These are phyloP conservation scores for Lactifluus subvellereus DNA, from an alignment of 768 basidiomycete genomes.

Conservation along the genomic window DNA sequence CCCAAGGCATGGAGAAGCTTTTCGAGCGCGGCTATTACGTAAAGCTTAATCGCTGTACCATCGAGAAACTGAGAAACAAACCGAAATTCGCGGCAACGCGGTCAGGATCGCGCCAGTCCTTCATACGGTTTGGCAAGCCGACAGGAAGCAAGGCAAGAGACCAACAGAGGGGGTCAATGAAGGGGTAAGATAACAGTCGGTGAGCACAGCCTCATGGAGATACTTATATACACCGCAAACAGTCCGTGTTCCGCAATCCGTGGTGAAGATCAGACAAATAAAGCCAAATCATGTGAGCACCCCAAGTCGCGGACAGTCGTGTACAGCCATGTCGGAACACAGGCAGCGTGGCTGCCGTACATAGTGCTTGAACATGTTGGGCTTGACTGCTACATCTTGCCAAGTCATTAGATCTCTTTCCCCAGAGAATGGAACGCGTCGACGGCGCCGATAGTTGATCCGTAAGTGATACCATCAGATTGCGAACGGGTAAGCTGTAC, in stretches of 20 bases:
- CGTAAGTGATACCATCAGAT: too few relatives aligned
- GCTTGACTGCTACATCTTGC: background rate
- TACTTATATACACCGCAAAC: background rate
- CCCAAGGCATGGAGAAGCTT: conserved; percentile 11
- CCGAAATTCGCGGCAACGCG: background rate
- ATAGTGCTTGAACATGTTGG: background rate
- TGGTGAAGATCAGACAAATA: background rate
- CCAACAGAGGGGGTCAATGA: background rate
- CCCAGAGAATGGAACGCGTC: too few relatives aligned
- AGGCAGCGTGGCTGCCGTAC: background rate
- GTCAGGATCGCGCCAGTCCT: background rate
- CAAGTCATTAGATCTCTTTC: too few relatives aligned
- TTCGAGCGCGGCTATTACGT: background rate
- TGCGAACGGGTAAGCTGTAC: too few relatives aligned
- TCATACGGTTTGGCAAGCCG: background rate
- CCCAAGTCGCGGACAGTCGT: background rate
- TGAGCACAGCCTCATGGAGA: background rate
- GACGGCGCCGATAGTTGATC: too few relatives aligned
- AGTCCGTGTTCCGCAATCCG: background rate
- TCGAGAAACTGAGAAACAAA: background rate
- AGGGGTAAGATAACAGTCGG: background rate
- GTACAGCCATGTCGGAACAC: background rate
- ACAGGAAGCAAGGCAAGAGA: background rate
- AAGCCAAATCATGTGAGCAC: background rate
- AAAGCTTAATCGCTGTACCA: background rate